These are phyloP conservation scores for Tulasnella sp. DNA, from an alignment of 768 basidiomycete genomes.

Conservation along the genomic window DNA sequence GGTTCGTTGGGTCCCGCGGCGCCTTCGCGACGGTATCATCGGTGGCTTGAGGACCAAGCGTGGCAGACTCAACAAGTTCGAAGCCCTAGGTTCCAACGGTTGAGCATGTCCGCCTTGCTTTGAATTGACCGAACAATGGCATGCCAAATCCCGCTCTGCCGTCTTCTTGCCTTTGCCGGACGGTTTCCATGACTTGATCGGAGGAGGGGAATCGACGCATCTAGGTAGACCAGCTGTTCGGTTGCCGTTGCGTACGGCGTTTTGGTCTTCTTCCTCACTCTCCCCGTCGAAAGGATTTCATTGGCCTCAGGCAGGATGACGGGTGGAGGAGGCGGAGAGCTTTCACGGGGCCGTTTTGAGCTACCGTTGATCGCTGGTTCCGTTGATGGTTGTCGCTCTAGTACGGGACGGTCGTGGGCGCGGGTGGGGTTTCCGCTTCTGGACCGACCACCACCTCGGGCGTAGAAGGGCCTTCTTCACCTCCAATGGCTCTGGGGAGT, in stretches of 20 bases:
- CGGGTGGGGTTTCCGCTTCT: not conserved
- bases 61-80: not conserved
- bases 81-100: not conserved
- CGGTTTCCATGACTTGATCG: not conserved
- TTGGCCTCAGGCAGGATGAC: not conserved
- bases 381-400: not conserved
- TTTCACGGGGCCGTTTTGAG: not conserved
- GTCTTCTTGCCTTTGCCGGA: slow-evolving; percentile 8
- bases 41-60: not conserved
- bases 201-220: not conserved
- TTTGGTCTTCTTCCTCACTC: slow-evolving; percentile 16
- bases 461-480: not conserved
- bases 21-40: not conserved
- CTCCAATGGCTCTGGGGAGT: slow-evolving; percentile 10
- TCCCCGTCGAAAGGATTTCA: slow-evolving; percentile 5
- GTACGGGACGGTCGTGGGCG: not conserved
- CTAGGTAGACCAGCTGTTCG: not conserved
- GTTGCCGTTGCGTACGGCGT: slow-evolving; percentile 5
- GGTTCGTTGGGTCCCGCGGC: not conserved
- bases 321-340: not conserved
- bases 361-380: not conserved
- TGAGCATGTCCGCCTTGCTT: slow-evolving; percentile 8
- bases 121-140: slow-evolving; percentile 11
- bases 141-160: not conserved
- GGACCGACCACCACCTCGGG: not conserved